Evolutionary conservation across 306 rosid species (phyloP).

Genomic region (Dalbergia cultrata): DNA sequence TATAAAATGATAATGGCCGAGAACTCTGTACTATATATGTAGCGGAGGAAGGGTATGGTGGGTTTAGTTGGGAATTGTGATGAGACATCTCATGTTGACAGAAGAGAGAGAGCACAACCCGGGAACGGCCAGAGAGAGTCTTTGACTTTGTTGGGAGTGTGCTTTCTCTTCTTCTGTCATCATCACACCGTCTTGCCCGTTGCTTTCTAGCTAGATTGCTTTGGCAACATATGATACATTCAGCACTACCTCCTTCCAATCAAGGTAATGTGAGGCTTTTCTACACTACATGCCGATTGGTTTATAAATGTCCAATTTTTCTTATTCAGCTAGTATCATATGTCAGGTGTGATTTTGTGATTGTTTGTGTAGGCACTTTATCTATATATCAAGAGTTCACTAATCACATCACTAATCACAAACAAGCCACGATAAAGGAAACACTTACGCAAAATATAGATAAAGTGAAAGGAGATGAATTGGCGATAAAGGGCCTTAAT

Average conservation of each 20-base stretch:
- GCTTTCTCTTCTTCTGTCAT: too few relatives aligned
- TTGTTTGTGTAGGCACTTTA: not conserved
- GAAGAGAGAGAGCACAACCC: too few relatives aligned
- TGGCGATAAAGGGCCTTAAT: not conserved
- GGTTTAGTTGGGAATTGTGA: too few relatives aligned
- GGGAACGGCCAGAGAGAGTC: too few relatives aligned
- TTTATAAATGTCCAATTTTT: not conserved
- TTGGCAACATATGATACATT: not conserved
- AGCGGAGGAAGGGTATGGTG: too few relatives aligned
- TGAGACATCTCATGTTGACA: too few relatives aligned
- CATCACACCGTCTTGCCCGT: too few relatives aligned
- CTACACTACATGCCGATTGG: not conserved
- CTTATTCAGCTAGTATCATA: not conserved
- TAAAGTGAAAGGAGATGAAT: not conserved
- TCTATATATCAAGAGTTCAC: not conserved
- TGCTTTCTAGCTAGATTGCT: too few relatives aligned
- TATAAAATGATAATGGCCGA: not conserved
- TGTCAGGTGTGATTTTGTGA: not conserved
- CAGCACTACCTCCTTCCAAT: conserved; percentile 19
- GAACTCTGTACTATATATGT: not conserved
- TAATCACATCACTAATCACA: not conserved
- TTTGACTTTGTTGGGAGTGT: too few relatives aligned
- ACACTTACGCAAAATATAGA: not conserved
- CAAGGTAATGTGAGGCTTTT: conserved; percentile 24
- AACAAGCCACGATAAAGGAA: not conserved